Evolutionary conservation across 2,329 filamentous ascomycete species (phyloP).

Genomic region (Fusarium sacchari): DNA sequence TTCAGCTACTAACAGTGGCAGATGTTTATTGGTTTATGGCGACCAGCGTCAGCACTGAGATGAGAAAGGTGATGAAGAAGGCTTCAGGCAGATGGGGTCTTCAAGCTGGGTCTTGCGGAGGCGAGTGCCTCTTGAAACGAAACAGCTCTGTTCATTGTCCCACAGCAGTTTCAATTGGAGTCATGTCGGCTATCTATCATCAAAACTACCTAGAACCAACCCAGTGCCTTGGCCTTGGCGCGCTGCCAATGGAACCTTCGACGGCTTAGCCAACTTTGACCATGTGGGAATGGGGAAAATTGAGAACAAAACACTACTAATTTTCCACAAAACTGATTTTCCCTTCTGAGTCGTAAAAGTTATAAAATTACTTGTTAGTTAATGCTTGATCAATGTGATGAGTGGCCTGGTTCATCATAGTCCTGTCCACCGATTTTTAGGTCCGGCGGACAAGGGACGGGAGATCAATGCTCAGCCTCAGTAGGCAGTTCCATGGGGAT

Average conservation of each 20-base stretch:
- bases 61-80: neutral
- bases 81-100: conserved; percentile 5
- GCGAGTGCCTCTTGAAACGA: neutral
- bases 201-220: conserved; percentile 8
- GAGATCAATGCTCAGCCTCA: conserved; percentile 5
- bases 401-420: neutral
- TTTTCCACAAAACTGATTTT: neutral
- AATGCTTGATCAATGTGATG: neutral
- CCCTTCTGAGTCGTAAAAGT: neutral
- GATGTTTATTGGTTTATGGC: conserved; percentile 30
- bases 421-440: neutral
- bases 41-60: conserved; percentile 19
- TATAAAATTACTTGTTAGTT: neutral
- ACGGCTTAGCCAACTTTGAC: conserved; percentile 23
- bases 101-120: neutral
- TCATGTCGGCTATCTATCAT: neutral
- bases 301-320: neutral
- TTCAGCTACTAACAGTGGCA: conserved; percentile 1
- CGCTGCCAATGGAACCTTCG: conserved; percentile 10
- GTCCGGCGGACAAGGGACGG: conserved; percentile 2
- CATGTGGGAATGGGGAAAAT: neutral
- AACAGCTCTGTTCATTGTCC: neutral
- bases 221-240: conserved; percentile 18
- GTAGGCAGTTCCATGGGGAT: conserved; percentile 1
- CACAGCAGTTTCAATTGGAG: neutral